Evolutionary conservation across 1,284 basidiomycete species (phyloP).

Genomic region (Ustilago nuda): DNA sequence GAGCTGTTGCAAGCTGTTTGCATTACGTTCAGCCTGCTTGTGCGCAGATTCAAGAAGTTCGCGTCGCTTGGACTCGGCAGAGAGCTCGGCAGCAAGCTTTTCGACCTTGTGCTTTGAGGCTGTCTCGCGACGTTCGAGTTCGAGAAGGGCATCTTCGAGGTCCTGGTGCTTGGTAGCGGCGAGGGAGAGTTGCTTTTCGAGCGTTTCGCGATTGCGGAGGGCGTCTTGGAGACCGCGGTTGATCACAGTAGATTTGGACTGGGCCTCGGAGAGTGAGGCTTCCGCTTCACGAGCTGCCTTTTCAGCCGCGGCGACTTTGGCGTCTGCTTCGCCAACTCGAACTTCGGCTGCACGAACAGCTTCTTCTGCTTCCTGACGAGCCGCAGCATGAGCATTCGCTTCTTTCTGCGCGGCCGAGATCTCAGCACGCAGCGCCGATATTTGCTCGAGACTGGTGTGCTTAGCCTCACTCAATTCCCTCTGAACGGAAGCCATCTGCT

Average conservation of each 20-base stretch:
- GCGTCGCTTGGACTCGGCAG: conserved; percentile 58
- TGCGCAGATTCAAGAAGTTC: conserved; percentile 66
- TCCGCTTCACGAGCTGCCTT: conserved; percentile 79
- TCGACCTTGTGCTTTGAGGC: conserved; percentile 59
- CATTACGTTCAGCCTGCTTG: conserved; percentile 75
- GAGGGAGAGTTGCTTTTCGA: conserved; percentile 80
- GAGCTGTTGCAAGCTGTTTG: conserved; percentile 76
- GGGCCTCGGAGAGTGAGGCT: conserved; percentile 83
- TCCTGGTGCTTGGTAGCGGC: conserved; percentile 72
- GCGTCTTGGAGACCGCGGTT: conserved; percentile 49
- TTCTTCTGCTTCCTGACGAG: conserved; percentile 34
- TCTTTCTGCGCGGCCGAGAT: conserved; percentile 69
- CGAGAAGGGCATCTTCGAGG: conserved; percentile 60
- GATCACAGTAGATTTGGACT: conserved; percentile 68
- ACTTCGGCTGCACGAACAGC: conserved; percentile 32
- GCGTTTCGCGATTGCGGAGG: conserved; percentile 52
- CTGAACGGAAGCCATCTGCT: conserved; percentile 73
- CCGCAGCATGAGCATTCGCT: conserved; percentile 32
- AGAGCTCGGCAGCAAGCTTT: conserved; percentile 55
- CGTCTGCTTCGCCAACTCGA: conserved; percentile 72
- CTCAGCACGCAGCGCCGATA: conserved; percentile 69
- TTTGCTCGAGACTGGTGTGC: conserved; percentile 64
- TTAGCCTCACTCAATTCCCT: conserved; percentile 60
- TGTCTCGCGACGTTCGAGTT: conserved; percentile 53
- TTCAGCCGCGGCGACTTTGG: conserved; percentile 76